These are phyloP conservation scores for Candida tammaniensis DNA, from an alignment of 805 yeast species.

Conservation along the genomic window DNA sequence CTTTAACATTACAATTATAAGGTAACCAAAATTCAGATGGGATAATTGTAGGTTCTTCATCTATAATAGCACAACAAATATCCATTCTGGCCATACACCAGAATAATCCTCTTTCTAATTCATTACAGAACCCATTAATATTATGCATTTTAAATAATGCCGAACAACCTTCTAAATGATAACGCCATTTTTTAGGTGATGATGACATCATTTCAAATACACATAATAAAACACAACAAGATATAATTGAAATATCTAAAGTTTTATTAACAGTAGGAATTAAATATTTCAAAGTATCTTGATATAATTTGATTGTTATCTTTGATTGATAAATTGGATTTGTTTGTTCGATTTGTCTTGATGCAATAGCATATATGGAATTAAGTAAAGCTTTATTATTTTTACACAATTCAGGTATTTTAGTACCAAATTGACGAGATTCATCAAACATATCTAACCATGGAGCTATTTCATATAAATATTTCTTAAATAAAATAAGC, in stretches of 20 bases:
- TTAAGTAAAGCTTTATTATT: constrained; percentile 16
- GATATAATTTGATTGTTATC: constrained; percentile 27
- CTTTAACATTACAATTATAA: constrained; percentile 16
- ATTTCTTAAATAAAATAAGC: constrained; percentile 27
- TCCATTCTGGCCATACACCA: constrained; percentile 47
- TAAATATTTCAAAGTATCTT: constrained; percentile 27
- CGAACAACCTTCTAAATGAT: constrained; percentile 37
- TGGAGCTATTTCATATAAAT: constrained; percentile 35
- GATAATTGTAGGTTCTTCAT: constrained; percentile 34
- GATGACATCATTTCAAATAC: constrained; percentile 43
- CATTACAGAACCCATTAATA: constrained; percentile 34
- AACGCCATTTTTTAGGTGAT: constrained; percentile 36
- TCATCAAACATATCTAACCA: constrained; percentile 40
- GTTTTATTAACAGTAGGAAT: constrained; percentile 32
- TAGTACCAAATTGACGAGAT: constrained; percentile 30
- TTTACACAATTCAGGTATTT: constrained; percentile 11
- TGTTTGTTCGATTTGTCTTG: constrained; percentile 29
- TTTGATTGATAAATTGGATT: constrained; percentile 21
- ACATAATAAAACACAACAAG: constrained; percentile 40
- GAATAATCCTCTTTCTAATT: constrained; percentile 36
- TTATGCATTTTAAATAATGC: constrained; percentile 30
- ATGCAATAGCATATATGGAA: constrained; percentile 30
- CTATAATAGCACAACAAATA: constrained; percentile 33
- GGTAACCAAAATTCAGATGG: constrained; percentile 35
- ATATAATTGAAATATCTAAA: constrained; percentile 24